Evolutionary conservation across 257 asterid genomes (phyloP), one percentile per base, ranked within the genome.

Genomic region (Solanum pinnatisectum): DNA sequence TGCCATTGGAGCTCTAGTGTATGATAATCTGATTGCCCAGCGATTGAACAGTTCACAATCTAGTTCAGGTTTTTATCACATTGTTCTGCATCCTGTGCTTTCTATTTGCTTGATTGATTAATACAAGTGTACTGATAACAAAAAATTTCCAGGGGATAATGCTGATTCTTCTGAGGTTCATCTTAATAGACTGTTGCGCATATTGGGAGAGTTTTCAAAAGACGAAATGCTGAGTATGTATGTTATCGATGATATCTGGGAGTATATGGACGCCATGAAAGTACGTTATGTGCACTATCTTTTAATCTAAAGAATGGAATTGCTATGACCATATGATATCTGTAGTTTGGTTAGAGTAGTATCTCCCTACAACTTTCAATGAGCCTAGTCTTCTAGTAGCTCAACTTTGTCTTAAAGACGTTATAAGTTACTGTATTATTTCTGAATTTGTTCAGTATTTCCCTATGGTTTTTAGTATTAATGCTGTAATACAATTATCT

Each of bases 181-280:
- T 90, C 98, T 97, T 81, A 89, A 89, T 90, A 94, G 99, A 92
- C 95, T 97, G 95, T 90, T 96, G 76, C 98, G 95, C 91, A 97
- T 97, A 90, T 94, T 97, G 76, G 95, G 93, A 90, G 99, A 97
- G 90, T 97, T 97, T 88, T 91, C 99, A 68, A 91, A 98, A 5
- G 99, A 97, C 79, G 98, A 95, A 86, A 93, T 96, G 89, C 92
- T 97, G 91, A 94, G 96, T 90, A 93, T 94, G 78, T 97, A 96
- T 83, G 99, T 97, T 89, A 97, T 97, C 65, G 99, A 97, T 70
- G 99, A 96, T 91, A 94, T 97, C 89, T 97, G 99, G 99, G 99
- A 96, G 88, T 97, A 96, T 95, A 97, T 97, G 99, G 96, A 90
- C 88, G 99, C 99, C 90, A 96, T 97, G 99, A 97, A 95, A 92